These are phyloP conservation scores for Calonectria hongkongensis DNA, from an alignment of 2,329 filamentous ascomycete genomes.

Conservation along the genomic window DNA sequence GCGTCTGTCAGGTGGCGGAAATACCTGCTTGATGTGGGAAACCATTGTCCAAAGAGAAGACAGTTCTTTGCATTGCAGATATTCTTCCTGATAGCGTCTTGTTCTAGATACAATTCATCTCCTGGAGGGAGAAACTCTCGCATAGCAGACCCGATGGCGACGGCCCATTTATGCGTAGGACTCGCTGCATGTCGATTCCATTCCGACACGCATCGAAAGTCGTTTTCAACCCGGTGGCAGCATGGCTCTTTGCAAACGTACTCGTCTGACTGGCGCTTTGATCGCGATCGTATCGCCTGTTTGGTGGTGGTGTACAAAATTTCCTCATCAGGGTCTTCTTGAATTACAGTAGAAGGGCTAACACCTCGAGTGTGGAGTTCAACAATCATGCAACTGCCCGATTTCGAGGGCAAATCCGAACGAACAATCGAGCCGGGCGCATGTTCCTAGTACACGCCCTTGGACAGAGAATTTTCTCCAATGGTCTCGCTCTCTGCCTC, in stretches of 20 bases:
- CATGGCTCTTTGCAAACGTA: slow-evolving; percentile 46
- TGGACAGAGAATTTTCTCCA: slow-evolving; percentile 27
- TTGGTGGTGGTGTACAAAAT: slow-evolving; percentile 17
- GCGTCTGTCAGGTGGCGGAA: slow-evolving; percentile 40
- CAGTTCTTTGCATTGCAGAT: slow-evolving; percentile 35
- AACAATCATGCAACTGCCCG: slow-evolving; percentile 3
- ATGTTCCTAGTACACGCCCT: slow-evolving; percentile 36
- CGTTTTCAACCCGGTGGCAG: slow-evolving; percentile 39
- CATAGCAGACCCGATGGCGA: slow-evolving; percentile 36
- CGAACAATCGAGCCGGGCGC: slow-evolving; percentile 30
- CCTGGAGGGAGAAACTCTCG: not conserved
- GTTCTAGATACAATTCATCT: slow-evolving; percentile 38
- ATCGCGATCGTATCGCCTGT: too few species aligned
- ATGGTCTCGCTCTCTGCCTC: slow-evolving; percentile 32
- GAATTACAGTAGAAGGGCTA: slow-evolving; percentile 2
- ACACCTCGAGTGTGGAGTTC: not conserved
- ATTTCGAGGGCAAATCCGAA: not conserved
- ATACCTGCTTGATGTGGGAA: slow-evolving; percentile 33
- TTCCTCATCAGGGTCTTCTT: not conserved
- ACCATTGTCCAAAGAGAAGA: slow-evolving; percentile 13
- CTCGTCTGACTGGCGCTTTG: not conserved
- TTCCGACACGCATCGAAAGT: slow-evolving; percentile 48
- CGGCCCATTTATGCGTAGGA: slow-evolving; percentile 37
- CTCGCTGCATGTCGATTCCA: slow-evolving; percentile 42
- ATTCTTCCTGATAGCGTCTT: slow-evolving; percentile 44